Evolutionary conservation across 805 yeast species (phyloP).

Genomic region (Saturnispora bothae): DNA sequence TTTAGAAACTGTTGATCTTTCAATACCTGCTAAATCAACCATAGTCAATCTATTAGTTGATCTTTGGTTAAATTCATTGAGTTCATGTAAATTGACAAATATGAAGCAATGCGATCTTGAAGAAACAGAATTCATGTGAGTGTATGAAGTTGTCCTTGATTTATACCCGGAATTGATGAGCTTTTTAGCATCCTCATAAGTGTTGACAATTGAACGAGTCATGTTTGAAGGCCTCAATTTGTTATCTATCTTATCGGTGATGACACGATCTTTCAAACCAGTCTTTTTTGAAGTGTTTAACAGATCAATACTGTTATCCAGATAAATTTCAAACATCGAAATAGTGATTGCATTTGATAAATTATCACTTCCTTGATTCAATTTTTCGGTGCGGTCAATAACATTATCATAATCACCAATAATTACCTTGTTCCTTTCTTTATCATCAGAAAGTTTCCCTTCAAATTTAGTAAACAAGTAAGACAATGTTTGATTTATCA

Average conservation of each 20-base stretch:
- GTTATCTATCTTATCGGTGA: slow-evolving; percentile 33
- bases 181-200: slow-evolving; percentile 27
- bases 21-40: slow-evolving; percentile 44
- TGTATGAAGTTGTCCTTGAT: slow-evolving; percentile 31
- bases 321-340: slow-evolving; percentile 45
- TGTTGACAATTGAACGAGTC: slow-evolving; percentile 31
- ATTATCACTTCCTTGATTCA: slow-evolving; percentile 42
- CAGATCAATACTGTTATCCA: slow-evolving; percentile 33
- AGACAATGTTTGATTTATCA: slow-evolving; percentile 14
- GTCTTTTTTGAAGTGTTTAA: slow-evolving; percentile 17
- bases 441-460: slow-evolving; percentile 5
- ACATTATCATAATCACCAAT: slow-evolving; percentile 6
- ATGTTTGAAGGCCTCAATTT: slow-evolving; percentile 35
- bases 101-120: slow-evolving; percentile 46
- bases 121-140: slow-evolving; percentile 34
- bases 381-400: slow-evolving; percentile 18
- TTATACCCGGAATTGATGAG: slow-evolving; percentile 31
- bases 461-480: slow-evolving; percentile 16
- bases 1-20: slow-evolving; percentile 36
- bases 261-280: slow-evolving; percentile 27
- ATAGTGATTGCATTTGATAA: slow-evolving; percentile 29
- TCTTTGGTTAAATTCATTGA: slow-evolving; percentile 15
- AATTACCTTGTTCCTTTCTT: neutral
- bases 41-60: slow-evolving; percentile 32
- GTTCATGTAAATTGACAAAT: slow-evolving; percentile 22